Conservation (phyloP, 139 green algal species). For the Ettlia oleoabundans region DNA sequence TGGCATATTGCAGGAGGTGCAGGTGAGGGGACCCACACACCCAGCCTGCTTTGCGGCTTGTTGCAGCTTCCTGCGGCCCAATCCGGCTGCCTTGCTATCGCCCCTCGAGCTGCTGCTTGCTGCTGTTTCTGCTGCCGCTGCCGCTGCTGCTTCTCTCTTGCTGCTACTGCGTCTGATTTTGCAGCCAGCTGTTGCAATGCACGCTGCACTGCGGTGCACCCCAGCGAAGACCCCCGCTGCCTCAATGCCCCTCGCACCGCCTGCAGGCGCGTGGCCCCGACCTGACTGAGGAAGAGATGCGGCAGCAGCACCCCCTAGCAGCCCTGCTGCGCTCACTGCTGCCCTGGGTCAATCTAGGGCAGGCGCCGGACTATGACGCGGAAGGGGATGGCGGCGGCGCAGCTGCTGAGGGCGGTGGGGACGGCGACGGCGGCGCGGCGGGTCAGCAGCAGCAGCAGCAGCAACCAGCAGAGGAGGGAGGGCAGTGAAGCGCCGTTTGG, state of each 20-base stretch:
- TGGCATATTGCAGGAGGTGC: slow-evolving; percentile 29
- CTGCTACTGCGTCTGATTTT: neutral
- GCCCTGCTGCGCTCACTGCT: slow-evolving; percentile 80
- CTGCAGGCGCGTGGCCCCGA: slow-evolving; percentile 6
- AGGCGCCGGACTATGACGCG: slow-evolving; percentile 64
- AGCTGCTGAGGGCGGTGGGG: no score
- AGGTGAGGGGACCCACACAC: slow-evolving; percentile 7
- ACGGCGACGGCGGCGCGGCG: no score
- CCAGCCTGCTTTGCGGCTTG: neutral
- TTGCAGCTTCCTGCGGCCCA: neutral
- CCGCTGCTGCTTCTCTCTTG: neutral
- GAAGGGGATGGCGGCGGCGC: slow-evolving; percentile 31
- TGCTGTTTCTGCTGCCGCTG: neutral
- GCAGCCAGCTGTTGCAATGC: neutral
- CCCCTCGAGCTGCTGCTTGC: neutral
- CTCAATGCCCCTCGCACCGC: neutral
- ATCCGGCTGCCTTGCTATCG: neutral
- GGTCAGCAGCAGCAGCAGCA: no score
- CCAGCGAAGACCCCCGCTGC: no score
- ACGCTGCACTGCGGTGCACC: neutral
- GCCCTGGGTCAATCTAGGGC: slow-evolving; percentile 79
- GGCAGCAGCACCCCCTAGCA: slow-evolving; percentile 63
- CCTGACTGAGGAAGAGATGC: slow-evolving; percentile 58
- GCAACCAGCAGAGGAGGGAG: no score
- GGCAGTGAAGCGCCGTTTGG: no score